phyloP scores from a whole-genome alignment of 306 rosid species.

The Datisca glomerata region DNA sequence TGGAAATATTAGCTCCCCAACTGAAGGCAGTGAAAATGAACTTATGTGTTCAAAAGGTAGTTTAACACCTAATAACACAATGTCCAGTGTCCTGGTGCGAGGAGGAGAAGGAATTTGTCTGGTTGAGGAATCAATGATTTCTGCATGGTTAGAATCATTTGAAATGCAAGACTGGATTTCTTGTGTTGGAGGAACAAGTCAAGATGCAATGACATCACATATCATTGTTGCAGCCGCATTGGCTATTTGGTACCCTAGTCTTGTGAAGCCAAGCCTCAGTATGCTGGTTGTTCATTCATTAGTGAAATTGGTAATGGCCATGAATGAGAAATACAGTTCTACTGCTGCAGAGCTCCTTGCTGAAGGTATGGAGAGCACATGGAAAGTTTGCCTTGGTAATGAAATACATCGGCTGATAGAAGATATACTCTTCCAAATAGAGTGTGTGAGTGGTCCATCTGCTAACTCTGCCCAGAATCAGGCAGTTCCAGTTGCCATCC shows the following conservation, averaged over 20 bases:
- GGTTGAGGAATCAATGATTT: constrained; percentile 48
- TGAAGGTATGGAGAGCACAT: constrained; percentile 91
- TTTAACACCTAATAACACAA: constrained; percentile 21
- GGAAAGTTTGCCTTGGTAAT: constrained; percentile 63
- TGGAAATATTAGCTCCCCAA: constrained; percentile 16
- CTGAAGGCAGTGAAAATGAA: constrained; percentile 26
- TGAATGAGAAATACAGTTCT: constrained; percentile 85
- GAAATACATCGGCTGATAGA: constrained; percentile 76
- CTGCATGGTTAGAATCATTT: constrained; percentile 80
- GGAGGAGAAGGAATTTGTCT: constrained; percentile 23
- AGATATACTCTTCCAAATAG: constrained; percentile 86
- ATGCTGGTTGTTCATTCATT: constrained; percentile 69
- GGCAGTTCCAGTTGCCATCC: constrained; percentile 48
- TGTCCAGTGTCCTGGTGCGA: constrained; percentile 7
- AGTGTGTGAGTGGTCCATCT: constrained; percentile 67
- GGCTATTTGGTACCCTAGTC: constrained; percentile 96
- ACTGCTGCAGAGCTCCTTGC: constrained; percentile 98
- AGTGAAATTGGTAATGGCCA: constrained; percentile 83
- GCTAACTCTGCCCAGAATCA: constrained; percentile 30
- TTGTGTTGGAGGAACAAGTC: constrained; percentile 94
- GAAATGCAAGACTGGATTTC: constrained; percentile 99
- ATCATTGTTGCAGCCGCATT: constrained; percentile 91
- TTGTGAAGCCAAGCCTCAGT: constrained; percentile 65
- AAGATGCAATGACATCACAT: constrained; percentile 95
- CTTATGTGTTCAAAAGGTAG: constrained; percentile 18